Percentiles rank a stretch among this genome's conserved stretches.
These are phyloP conservation scores for Gloeophyllum trabeum DNA, from an alignment of 768 basidiomycete species.

Conservation along the genomic window DNA sequence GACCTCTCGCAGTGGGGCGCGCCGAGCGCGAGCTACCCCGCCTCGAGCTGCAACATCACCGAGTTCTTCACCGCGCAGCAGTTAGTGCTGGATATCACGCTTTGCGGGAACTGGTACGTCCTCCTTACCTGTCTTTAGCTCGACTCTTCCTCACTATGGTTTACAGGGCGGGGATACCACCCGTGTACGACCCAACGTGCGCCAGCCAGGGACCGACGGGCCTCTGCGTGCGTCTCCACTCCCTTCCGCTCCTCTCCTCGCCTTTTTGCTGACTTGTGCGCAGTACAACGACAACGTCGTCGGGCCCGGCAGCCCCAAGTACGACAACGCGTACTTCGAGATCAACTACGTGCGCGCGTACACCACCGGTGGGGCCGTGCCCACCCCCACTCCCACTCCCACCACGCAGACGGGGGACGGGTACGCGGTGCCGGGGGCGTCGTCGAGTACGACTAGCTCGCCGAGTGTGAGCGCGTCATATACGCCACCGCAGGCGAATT, in stretches of 20 bases:
- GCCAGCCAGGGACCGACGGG: constrained; percentile 23
- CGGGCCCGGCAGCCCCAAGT: constrained; percentile 18
- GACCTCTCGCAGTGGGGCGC: constrained; percentile 30
- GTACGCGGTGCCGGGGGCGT: too few relatives aligned
- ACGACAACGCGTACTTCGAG: constrained; percentile 28
- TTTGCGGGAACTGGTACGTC: constrained; percentile 38
- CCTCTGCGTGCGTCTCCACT: constrained; percentile 20
- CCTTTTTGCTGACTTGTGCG: background rate
- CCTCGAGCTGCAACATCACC: constrained; percentile 28
- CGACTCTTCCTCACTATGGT: constrained; percentile 1
- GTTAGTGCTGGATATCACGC: constrained; percentile 41
- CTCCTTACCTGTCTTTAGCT: background rate
- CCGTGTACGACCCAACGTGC: constrained; percentile 30
- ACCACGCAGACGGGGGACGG: too few relatives aligned
- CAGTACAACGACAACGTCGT: constrained; percentile 22
- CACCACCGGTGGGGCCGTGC: constrained; percentile 16
- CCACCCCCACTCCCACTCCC: constrained; percentile 3
- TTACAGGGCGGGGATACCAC: constrained; percentile 36
- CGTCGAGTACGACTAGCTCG: too few relatives aligned
- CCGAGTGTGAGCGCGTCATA: too few relatives aligned
- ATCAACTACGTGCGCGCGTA: constrained; percentile 24
- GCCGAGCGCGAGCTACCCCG: constrained; percentile 29
- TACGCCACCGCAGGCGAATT: too few relatives aligned
- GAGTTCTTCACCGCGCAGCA: constrained; percentile 34
- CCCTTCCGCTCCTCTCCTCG: constrained; percentile 9